Conservation (phyloP, 306 rosid genomes). For the Casuarina glauca region DNA sequence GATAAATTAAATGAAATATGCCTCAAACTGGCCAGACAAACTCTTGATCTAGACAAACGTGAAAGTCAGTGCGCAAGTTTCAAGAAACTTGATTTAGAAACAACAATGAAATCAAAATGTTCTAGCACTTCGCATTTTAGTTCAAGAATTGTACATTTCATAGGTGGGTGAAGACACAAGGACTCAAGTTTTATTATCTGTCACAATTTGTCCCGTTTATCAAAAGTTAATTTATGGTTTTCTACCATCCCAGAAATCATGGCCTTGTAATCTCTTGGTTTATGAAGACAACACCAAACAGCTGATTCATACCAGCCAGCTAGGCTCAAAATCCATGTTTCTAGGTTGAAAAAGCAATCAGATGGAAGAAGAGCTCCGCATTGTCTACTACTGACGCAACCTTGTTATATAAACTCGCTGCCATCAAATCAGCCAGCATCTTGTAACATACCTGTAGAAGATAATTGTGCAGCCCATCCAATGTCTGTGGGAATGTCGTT, state of each 20-base stretch:
- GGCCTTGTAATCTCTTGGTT: background rate
- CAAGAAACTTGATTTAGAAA: background rate
- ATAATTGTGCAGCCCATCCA: conserved; percentile 89
- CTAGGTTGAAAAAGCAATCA: background rate
- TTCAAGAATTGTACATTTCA: background rate
- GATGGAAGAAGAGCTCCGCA: background rate
- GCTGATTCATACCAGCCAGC: background rate
- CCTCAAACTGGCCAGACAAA: background rate
- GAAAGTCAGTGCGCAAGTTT: background rate
- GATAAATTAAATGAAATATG: background rate
- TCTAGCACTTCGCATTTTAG: background rate
- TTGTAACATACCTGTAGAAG: conserved; percentile 74
- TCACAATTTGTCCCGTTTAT: background rate
- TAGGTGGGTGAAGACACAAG: background rate
- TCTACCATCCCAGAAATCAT: background rate
- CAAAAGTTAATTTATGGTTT: background rate
- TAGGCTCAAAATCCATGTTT: background rate
- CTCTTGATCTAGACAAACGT: background rate
- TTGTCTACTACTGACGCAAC: background rate
- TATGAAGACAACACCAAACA: background rate
- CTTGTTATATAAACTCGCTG: background rate
- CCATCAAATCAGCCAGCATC: background rate
- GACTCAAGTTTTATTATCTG: background rate
- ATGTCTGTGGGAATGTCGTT: conserved; percentile 83
- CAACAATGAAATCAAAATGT: background rate